Evolutionary conservation across 495 filamentous ascomycete species (phyloP).

Genomic region (Penicillium cataractarum): DNA sequence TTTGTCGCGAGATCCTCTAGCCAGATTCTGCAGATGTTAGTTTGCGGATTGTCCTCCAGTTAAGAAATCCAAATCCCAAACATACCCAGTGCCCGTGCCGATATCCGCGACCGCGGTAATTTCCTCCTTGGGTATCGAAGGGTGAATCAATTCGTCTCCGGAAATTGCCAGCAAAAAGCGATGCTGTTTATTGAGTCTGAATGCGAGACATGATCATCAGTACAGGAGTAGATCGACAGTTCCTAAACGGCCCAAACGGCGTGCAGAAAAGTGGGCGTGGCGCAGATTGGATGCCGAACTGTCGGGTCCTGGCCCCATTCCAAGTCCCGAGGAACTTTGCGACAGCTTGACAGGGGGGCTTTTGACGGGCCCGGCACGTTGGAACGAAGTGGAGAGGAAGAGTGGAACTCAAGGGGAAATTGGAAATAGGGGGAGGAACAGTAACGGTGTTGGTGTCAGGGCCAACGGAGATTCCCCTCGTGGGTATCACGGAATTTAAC

Average conservation of each 20-base stretch:
- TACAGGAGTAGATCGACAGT: background rate
- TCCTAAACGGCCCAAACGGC: background rate
- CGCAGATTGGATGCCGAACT: slow-evolving; percentile 12
- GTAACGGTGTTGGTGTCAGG: background rate
- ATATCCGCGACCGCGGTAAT: slow-evolving; percentile 38
- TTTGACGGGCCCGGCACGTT: background rate
- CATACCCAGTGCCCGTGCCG: slow-evolving; percentile 45
- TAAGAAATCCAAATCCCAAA: background rate
- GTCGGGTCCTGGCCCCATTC: slow-evolving; percentile 12
- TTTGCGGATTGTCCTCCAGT: no score
- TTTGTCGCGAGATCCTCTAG: slow-evolving; percentile 23
- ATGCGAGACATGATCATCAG: background rate
- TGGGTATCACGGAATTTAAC: no score
- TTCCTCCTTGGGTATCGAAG: slow-evolving; percentile 28
- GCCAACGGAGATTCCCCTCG: background rate
- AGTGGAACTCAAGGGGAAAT: background rate
- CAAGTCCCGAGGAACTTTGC: background rate
- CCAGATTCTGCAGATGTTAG: slow-evolving; percentile 26
- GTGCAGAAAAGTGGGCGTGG: slow-evolving; percentile 4
- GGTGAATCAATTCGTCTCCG: slow-evolving; percentile 29
- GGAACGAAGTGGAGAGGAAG: no score
- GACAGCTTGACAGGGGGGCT: background rate
- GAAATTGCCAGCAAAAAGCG: slow-evolving; percentile 26
- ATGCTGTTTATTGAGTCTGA: slow-evolving; percentile 36
- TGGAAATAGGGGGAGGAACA: background rate